phyloP scores from a whole-genome alignment of 2,329 filamentous ascomycete genomes.

The Dactylellina parvicollis region DNA sequence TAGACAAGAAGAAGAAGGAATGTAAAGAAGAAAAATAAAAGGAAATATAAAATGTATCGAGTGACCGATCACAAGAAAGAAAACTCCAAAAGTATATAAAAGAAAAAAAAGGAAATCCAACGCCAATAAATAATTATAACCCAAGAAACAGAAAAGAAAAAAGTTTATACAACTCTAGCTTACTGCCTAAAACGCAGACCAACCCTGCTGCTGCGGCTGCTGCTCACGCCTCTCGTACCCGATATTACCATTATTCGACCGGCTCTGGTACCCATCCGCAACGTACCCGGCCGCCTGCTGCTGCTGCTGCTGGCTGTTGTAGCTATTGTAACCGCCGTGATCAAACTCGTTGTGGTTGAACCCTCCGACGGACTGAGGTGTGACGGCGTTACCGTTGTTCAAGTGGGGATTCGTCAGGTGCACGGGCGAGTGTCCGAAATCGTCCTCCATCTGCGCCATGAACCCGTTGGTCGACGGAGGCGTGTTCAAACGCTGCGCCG shows the following conservation, averaged over 20 bases:
- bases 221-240: constrained; percentile 12
- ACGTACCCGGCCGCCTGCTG: neutral
- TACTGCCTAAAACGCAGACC: no score
- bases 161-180: neutral
- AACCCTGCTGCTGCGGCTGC: constrained; percentile 26
- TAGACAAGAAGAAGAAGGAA: constrained; percentile 14
- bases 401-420: constrained; percentile 30
- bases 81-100: neutral
- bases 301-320: constrained; percentile 10
- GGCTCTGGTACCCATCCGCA: neutral
- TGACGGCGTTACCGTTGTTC: constrained; percentile 14
- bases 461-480: constrained; percentile 13
- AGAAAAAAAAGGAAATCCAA: no score
- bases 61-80: constrained; percentile 3
- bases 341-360: constrained; percentile 50
- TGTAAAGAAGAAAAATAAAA: constrained; percentile 3
- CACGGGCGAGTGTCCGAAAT: constrained; percentile 46
- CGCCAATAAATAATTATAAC: constrained; percentile 2
- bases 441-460: constrained; percentile 51
- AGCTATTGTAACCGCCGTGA: constrained; percentile 41
- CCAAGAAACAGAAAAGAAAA: constrained; percentile 8
- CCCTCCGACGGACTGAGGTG: neutral
- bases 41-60: constrained; percentile 5
- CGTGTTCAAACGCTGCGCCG: constrained; percentile 1
- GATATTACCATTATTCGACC: neutral